Conservation (phyloP, 768 basidiomycete species). For the Grammothele lineata region DNA sequence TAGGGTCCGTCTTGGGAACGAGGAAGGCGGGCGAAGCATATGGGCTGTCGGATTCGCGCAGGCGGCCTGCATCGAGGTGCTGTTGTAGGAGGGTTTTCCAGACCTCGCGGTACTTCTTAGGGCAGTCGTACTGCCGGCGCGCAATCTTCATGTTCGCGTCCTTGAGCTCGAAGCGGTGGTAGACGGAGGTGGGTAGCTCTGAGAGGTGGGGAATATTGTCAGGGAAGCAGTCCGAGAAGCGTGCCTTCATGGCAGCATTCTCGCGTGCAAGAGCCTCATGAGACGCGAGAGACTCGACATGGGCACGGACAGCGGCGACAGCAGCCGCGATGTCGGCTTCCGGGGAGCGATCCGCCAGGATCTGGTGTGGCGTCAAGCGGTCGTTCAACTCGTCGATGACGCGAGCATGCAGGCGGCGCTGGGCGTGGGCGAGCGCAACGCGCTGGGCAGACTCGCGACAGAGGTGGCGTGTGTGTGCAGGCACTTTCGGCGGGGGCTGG, state of each 20-base stretch:
- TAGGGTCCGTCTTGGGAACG: constrained; percentile 31
- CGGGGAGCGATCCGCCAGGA: no score
- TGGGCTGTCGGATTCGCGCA: constrained; percentile 24
- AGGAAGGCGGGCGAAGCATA: constrained; percentile 36
- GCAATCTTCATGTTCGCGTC: constrained; percentile 17
- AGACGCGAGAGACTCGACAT: background rate
- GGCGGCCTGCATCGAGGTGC: constrained; percentile 30
- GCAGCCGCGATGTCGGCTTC: background rate
- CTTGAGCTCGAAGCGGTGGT: constrained; percentile 15
- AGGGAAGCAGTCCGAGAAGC: constrained; percentile 17
- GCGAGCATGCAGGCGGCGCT: no score
- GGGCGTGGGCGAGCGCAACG: no score
- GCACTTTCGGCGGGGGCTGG: no score
- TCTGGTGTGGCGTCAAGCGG: no score
- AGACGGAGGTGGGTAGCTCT: constrained; percentile 13
- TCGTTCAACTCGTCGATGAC: no score
- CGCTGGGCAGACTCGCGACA: no score
- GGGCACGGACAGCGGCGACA: background rate
- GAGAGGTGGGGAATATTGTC: constrained; percentile 20
- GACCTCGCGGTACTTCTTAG: constrained; percentile 28
- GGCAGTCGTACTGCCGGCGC: constrained; percentile 27
- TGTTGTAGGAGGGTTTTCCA: constrained; percentile 32
- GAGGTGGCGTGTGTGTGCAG: no score
- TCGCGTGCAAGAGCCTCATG: background rate
- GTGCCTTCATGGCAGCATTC: background rate